Base-by-base conservation (phyloP, 129 eudicot species). In the Pseudognaphalium luteoalbum region DNA sequence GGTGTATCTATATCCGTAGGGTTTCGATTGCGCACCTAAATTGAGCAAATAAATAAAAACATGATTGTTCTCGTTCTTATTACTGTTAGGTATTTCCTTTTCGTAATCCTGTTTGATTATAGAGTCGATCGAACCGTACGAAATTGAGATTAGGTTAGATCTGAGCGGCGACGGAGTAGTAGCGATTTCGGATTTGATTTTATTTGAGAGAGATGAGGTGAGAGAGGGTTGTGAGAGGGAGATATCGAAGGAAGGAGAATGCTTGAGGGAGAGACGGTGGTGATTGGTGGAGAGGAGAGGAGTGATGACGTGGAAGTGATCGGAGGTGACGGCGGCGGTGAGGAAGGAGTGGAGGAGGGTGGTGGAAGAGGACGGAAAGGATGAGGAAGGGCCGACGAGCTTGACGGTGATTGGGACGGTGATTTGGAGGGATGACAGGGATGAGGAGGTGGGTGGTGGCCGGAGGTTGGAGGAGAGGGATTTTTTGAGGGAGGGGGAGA, bases 301-400 rank as follows among this genome's bases (percentile, higher is more conserved):
- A 79, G 91, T 76, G 83, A 84, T 88, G 88, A 90, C 86, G 81
- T 86, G 92, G 89, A 68, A 93, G 75, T 76, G 83, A 72, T 88
- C 94, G 88, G 97, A 83, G 81, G 95, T 85, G 80, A 87, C 35
- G 79, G 91, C 78, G 75, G 98, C 85, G 79, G 84, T 63, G 80
- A 93, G 78, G 81, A 88, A 86, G 79, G 94, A 86, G 59, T 70
- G 50, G 76, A 90, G 84, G 76, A 81, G 78, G 81, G 83, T 21
- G 11, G 87, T 65, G 63, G 91, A 70, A 63, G 93, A 54, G 76
- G 91, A 57, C 9, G 92, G 78, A 88, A 86, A 88, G 68, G 85
- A 42, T 81, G 52, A 3, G 33, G 34, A 2, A 12, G 66, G 34
- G 35, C 34, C 16, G 19, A 28, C 30, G 35, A 61, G 54, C 12